Conservation (phyloP, 2,329 filamentous ascomycete genomes). For the Fusarium heterosporum region DNA sequence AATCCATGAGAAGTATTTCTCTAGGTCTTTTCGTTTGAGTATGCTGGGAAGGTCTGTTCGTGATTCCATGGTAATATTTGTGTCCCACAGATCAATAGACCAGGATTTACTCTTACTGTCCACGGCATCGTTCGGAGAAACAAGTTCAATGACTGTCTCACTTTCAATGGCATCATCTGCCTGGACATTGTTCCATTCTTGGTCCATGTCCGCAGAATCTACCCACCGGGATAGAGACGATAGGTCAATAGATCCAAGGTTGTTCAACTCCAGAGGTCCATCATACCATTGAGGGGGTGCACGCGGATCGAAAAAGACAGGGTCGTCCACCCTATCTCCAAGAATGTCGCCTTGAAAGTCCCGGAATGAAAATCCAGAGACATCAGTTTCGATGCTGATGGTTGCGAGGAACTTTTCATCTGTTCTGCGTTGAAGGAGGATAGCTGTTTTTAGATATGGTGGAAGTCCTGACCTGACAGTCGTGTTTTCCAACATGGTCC, state of each 20-base stretch:
- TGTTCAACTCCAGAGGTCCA: no score
- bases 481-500: neutral
- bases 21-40: neutral
- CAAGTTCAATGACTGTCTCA: neutral
- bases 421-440: neutral
- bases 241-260: fast-evolving
- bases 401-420: neutral
- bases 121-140: neutral
- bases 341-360: neutral
- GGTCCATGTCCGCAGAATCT: fast-evolving
- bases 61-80: neutral
- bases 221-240: no score
- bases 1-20: neutral
- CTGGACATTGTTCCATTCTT: neutral
- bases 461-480: neutral
- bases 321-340: neutral
- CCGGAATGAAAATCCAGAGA: neutral
- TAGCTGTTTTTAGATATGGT: neutral
- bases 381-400: neutral
- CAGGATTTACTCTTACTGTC: neutral
- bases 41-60: no score
- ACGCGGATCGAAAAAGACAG: neutral
- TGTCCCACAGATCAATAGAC: neutral
- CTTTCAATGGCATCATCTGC: no score
- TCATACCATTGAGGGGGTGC: no score